These are phyloP conservation scores for Penicillium sp. DNA, from an alignment of 2,329 filamentous ascomycete species.

Conservation along the genomic window DNA sequence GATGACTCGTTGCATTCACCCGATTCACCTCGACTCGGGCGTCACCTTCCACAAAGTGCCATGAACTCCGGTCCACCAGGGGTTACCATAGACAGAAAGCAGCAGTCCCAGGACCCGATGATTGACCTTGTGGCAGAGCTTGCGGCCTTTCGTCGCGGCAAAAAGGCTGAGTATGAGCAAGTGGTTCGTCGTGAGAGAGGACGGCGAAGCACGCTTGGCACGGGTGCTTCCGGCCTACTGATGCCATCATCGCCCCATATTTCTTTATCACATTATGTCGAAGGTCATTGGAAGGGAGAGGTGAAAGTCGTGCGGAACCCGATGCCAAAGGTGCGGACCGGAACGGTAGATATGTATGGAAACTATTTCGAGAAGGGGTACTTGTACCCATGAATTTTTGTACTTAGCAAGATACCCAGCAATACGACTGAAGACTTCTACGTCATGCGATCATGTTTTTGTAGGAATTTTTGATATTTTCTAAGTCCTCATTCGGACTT, in stretches of 20 bases:
- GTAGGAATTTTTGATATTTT: slow-evolving; percentile 26
- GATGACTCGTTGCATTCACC: slow-evolving; percentile 24
- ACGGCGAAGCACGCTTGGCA: slow-evolving; percentile 28
- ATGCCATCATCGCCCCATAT: slow-evolving; percentile 20
- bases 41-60: slow-evolving; percentile 10
- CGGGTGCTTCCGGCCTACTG: slow-evolving; percentile 14
- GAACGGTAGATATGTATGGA: slow-evolving; percentile 52
- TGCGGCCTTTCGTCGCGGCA: slow-evolving; percentile 53
- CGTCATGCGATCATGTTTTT: slow-evolving; percentile 11
- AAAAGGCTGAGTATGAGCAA: slow-evolving; percentile 50
- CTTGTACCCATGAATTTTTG: slow-evolving; percentile 46
- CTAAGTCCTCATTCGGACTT: slow-evolving; percentile 13
- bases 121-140: slow-evolving; percentile 56
- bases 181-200: slow-evolving; percentile 27
- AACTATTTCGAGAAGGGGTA: slow-evolving; percentile 55
- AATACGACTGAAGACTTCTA: background rate
- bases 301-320: slow-evolving; percentile 55
- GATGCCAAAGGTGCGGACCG: slow-evolving; percentile 39
- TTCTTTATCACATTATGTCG: slow-evolving; percentile 43
- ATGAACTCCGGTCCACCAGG: slow-evolving; percentile 2
- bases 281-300: slow-evolving; percentile 60
- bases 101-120: slow-evolving; percentile 16
- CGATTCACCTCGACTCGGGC: slow-evolving; percentile 12
- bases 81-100: slow-evolving; percentile 4
- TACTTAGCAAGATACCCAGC: slow-evolving; percentile 1